These are phyloP conservation scores for Globisporangium uncinulatum DNA, from an alignment of 352 stramenopile genomes.

Conservation along the genomic window DNA sequence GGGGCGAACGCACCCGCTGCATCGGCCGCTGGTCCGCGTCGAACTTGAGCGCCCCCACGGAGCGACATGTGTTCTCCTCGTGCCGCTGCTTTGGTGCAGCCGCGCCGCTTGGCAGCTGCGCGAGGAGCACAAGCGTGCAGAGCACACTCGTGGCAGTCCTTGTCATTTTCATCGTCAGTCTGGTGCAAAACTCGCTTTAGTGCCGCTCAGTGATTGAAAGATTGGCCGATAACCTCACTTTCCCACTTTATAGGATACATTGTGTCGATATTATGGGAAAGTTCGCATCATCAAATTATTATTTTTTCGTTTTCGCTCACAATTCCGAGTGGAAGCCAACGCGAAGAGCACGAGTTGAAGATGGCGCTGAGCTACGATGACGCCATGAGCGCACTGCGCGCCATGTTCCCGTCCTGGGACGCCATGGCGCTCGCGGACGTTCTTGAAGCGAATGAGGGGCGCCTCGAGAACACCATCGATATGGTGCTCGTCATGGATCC, in stretches of 20 bases:
- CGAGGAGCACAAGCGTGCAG: slow-evolving; percentile 19
- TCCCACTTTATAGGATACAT: background rate
- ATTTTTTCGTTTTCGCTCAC: background rate
- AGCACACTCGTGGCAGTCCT: slow-evolving; percentile 10
- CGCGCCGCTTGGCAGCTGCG: slow-evolving; percentile 6
- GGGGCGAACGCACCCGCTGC: slow-evolving; percentile 43
- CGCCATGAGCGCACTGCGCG: slow-evolving; percentile 52
- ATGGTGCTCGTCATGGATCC: slow-evolving; percentile 66
- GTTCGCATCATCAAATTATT: background rate
- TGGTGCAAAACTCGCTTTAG: too few species aligned
- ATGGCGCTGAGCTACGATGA: slow-evolving; percentile 63
- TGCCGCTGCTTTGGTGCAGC: slow-evolving; percentile 18
- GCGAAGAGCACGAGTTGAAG: background rate
- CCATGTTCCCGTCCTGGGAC: slow-evolving; percentile 80
- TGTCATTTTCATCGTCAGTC: slow-evolving; percentile 9
- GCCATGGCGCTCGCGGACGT: slow-evolving; percentile 46
- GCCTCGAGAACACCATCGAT: slow-evolving; percentile 74
- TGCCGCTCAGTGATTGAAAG: too few species aligned
- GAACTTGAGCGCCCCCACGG: slow-evolving; percentile 64
- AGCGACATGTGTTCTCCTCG: slow-evolving; percentile 46
- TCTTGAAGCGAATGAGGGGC: slow-evolving; percentile 56
- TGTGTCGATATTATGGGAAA: background rate
- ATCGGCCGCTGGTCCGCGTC: slow-evolving; percentile 50
- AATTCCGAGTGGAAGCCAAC: background rate
- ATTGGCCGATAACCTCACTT: background rate